Evolutionary conservation across 208 protist species (phyloP).

Genomic region (Blastocrithidia nonstop): DNA sequence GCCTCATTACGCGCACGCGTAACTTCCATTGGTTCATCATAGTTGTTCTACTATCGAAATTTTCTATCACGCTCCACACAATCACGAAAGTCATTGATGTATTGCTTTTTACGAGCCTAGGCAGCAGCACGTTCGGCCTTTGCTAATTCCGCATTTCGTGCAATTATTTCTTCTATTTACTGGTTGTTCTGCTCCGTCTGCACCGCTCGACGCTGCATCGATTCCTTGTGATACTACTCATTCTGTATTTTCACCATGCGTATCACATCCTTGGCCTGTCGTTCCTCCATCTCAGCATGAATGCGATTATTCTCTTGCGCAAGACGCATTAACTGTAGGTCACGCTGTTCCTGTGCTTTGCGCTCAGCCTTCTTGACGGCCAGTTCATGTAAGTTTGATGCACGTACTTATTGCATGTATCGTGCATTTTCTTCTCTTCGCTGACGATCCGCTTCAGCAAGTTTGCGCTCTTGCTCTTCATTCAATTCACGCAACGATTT

Average conservation of each 20-base stretch:
- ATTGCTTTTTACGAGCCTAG: conserved; percentile 34
- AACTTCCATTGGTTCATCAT: conserved; percentile 55
- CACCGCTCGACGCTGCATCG: conserved; percentile 12
- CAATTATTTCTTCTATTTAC: conserved; percentile 31
- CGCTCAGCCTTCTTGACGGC: conserved; percentile 19
- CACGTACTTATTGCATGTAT: conserved; percentile 44
- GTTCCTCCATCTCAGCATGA: conserved; percentile 40
- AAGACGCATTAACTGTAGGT: conserved; percentile 22
- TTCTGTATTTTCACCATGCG: conserved; percentile 45
- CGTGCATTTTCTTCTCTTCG: conserved; percentile 20
- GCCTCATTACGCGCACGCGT: conserved; percentile 51
- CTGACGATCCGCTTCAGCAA: conserved; percentile 28
- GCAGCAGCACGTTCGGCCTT: conserved; percentile 33
- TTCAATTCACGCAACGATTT: conserved; percentile 23
- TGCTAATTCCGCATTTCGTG: conserved; percentile 34
- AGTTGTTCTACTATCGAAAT: conserved; percentile 54
- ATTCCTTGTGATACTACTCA: conserved; percentile 32
- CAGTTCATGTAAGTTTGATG: conserved; percentile 44
- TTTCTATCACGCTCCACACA: conserved; percentile 54
- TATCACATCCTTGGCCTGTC: conserved; percentile 32
- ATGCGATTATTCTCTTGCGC: conserved; percentile 32
- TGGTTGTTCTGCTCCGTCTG: conserved; percentile 20
- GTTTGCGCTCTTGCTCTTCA: conserved; percentile 18
- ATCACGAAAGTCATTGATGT: conserved; percentile 48
- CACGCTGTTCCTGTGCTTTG: conserved; percentile 22